Evolutionary conservation across 1,284 basidiomycete genomes (phyloP), one percentile per base, ranked within the genome.

Genomic region (Entoloma clypeatum): DNA sequence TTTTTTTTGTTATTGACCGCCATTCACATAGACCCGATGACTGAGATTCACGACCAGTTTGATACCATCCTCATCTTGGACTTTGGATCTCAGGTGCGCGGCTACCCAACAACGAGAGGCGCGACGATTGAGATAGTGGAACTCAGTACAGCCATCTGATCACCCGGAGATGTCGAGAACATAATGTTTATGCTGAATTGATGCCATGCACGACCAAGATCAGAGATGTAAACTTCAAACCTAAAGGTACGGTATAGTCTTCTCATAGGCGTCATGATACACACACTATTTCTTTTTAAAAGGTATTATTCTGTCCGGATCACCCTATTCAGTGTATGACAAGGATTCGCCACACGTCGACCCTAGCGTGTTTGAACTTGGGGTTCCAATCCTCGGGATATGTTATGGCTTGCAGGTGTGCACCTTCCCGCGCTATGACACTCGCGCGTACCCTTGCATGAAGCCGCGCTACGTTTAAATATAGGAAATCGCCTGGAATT

Each of bases 261-360:
- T 24, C 18, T 3, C 29, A 7, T 17, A 11, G 22, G 8, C 26
- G 11, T 22, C 22, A 17, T 19, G 23, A 27, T 44, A 39, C 33
- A 35, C 38, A 45, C 11, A 42, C n/a, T n/a, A n/a, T n/a, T n/a
- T n/a, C n/a, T n/a, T 40, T 61, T 40, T 11, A 18, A 13, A 28
- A 94, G 93, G 96, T 48, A 87, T 99, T 63, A 98, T 99, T 58
- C 78, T 99, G 30, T 98, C 94, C 32, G 96, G 96, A 44, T 98
- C 96, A 9, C 96, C 96, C 0, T 99, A 96, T 71, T 98, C 95
- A 27, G 96, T 99, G 13, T 99, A 98, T 65, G 95, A 95, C 53
- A 64, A 78, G 27, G 92, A 86, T 54, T 86, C 96, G 5, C 96
- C 96, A 11, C 90, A 93, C 53, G 93, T 94, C 33, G 95, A 99